Evolutionary conservation across 1,284 basidiomycete species (phyloP).

Genomic region (Ceratobasidium sp.): DNA sequence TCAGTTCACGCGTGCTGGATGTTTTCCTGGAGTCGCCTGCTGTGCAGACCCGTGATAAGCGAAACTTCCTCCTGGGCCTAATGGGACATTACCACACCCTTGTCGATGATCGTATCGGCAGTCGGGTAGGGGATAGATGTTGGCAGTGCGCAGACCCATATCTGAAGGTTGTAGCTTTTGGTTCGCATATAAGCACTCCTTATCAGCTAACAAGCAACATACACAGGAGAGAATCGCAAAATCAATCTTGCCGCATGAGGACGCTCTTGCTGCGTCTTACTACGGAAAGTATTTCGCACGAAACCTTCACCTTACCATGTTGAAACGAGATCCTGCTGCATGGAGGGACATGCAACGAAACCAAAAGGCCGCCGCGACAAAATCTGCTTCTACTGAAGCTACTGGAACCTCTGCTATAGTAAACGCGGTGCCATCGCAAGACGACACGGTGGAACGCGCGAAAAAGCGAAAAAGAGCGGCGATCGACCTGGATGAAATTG

Average conservation of each 20-base stretch:
- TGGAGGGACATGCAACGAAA: conserved; percentile 77
- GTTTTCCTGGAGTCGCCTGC: conserved; percentile 77
- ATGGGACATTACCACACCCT: conserved; percentile 82
- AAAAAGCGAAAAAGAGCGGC: conserved; percentile 52
- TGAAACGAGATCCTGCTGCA: conserved; percentile 82
- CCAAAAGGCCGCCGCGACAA: conserved; percentile 52
- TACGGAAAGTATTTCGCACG: conserved; percentile 90
- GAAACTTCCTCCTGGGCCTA: conserved; percentile 78
- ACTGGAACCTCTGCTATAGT: conserved; percentile 16
- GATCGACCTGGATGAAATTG: conserved; percentile 73
- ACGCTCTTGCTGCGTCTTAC: conserved; percentile 76
- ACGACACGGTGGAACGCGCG: conserved; percentile 47
- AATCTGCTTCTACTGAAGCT: background rate
- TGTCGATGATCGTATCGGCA: conserved; percentile 89
- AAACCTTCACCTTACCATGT: conserved; percentile 82
- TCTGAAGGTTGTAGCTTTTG: conserved; percentile 71
- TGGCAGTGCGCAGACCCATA: conserved; percentile 91
- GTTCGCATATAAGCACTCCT: background rate
- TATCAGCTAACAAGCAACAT: conserved; percentile 2
- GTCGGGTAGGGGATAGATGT: conserved; percentile 86
- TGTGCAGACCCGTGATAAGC: conserved; percentile 74
- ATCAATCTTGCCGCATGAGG: conserved; percentile 78
- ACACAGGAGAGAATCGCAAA: conserved; percentile 90
- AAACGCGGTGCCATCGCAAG: conserved; percentile 42
- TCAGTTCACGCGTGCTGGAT: conserved; percentile 87